Base-by-base conservation (phyloP, 78 protist genomes). In the Dictyostelium citrinum region DNA sequence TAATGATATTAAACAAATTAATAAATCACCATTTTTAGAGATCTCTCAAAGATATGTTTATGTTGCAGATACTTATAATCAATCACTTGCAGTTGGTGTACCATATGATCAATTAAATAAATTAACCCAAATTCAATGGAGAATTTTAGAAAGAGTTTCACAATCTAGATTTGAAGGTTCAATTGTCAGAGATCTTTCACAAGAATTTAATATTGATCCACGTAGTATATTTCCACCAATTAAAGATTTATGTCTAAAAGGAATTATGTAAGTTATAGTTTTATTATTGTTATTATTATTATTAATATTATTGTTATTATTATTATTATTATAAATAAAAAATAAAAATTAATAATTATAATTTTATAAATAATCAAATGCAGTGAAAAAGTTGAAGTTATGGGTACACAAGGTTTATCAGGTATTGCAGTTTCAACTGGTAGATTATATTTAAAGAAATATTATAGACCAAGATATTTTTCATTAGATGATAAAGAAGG, bases 191-290 rank as follows among this genome's bases (percentile, higher is more conserved):
- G 84, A 80, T 20, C 33, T 80, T 29, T 51, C 84, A n/a, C 8
- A 49, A 7, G n/a, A 55, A 43, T 80, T 80, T 20, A 55, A 49
- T 22, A 80, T 80, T 49, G 84, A 80, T 22, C 75, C 84, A 29
- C 61, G 84, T 55, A 22, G 58, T 35, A 49, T 80, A 3, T 80
- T 80, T 55, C 3, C 24, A 45, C 84, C 84, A 35, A 49, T 80
- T 22, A 80, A 80, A 35, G 58, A 46, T 39, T 55, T 80, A 58
- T 16, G 11, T 80, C 12, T 80, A 29, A 49, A 43, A 33, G 84
- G 84, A 31, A 6, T 55, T 55, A 55, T 80, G 81, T 75, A 75
- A 41, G 81, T 75, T 20, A 8, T 35, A n/a, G n/a, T n/a, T n/a
- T n/a, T 10, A 71, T 14, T n/a, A 74, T 22, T n/a, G 20, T 2